Evolutionary conservation across 1,284 basidiomycete species (phyloP).

Genomic region (Crucibulum parvulum): DNA sequence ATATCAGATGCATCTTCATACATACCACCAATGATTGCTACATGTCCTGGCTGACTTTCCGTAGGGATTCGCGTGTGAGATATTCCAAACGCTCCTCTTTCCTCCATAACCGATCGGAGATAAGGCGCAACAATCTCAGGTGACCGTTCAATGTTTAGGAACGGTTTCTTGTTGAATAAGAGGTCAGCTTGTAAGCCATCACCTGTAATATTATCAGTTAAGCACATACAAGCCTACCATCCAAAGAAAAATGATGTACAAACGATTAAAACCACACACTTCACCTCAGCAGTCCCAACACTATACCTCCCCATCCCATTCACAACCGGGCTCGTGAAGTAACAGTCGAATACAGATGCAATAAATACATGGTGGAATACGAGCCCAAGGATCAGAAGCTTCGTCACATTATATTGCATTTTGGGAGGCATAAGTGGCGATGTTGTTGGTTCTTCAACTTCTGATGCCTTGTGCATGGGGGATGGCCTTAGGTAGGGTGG

Average conservation of each 20-base stretch:
- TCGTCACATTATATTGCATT: constrained; percentile 40
- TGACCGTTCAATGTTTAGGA: constrained; percentile 56
- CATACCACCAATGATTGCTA: constrained; percentile 93
- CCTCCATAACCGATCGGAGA: constrained; percentile 70
- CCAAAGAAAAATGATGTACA: constrained; percentile 50
- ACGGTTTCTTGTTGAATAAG: constrained; percentile 71
- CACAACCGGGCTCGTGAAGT: constrained; percentile 84
- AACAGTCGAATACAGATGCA: constrained; percentile 87
- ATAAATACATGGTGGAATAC: constrained; percentile 80
- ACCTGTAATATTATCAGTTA: constrained; percentile 45
- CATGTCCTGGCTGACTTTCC: constrained; percentile 89
- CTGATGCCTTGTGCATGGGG: no score
- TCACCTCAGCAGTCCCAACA: constrained; percentile 57
- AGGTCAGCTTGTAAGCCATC: constrained; percentile 88
- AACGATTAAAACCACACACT: constrained; percentile 82
- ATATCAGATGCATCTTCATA: constrained; percentile 94
- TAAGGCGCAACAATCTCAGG: constrained; percentile 80
- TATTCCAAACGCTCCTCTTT: constrained; percentile 81
- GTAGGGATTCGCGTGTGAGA: constrained; percentile 91
- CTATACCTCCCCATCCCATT: constrained; percentile 72
- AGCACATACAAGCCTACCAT: not conserved
- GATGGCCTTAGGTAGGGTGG: no score
- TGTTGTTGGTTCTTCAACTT: no score
- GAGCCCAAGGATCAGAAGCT: constrained; percentile 69
- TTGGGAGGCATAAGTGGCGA: not conserved